Percentiles rank a stretch among this genome's conserved stretches.
phyloP scores from a whole-genome alignment of 305 asterid genomes.

The Fraxinus velutina region DNA sequence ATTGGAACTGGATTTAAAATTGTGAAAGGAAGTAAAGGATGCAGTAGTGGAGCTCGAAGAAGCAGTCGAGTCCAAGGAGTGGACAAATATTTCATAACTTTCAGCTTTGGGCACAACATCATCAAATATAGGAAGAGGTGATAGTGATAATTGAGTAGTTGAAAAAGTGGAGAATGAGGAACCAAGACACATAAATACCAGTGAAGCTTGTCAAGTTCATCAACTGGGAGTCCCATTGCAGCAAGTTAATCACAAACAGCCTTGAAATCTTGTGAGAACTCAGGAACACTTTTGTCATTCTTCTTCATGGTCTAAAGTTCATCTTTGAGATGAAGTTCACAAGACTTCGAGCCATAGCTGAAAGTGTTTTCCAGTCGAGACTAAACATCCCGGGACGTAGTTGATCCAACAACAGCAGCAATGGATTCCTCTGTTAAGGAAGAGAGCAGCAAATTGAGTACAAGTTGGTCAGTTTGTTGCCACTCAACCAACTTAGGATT shows the following conservation, averaged over 20 bases:
- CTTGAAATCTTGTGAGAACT: background rate
- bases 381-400: background rate
- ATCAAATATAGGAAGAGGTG: background rate
- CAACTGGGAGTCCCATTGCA: background rate
- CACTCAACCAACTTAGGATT: background rate
- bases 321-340: background rate
- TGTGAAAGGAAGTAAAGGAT: too few relatives aligned
- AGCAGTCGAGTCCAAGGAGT: background rate
- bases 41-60: background rate
- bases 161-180: background rate
- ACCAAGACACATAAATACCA: constrained; percentile 18
- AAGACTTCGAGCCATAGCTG: background rate
- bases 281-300: background rate
- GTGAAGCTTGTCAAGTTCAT: background rate
- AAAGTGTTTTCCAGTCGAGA: background rate
- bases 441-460: background rate
- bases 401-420: background rate
- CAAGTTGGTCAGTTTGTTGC: background rate
- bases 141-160: constrained; percentile 3
- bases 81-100: constrained; percentile 6
- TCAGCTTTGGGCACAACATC: background rate
- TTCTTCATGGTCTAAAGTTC: background rate
- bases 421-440: constrained; percentile 18
- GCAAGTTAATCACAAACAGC: constrained; percentile 1
- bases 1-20: background rate